Evolutionary conservation across 768 basidiomycete genomes (phyloP).

Genomic region (Galerina marginata): DNA sequence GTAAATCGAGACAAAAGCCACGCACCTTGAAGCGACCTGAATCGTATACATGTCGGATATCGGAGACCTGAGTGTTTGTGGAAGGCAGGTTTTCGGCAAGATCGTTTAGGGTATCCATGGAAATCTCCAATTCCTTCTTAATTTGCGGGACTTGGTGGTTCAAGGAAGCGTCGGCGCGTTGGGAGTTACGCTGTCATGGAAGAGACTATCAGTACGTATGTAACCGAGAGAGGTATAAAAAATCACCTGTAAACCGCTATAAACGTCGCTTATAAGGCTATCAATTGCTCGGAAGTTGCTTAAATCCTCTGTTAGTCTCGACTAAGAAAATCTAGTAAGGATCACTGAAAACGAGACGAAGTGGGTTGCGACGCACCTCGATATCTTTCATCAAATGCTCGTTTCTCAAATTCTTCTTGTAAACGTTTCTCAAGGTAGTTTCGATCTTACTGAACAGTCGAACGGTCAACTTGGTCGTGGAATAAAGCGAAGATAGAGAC

Average conservation of each 20-base stretch:
- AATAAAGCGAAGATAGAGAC: constrained; percentile 9
- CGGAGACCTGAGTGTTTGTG: constrained; percentile 63
- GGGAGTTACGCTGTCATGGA: constrained; percentile 54
- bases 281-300: constrained; percentile 80
- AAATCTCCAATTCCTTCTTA: constrained; percentile 62
- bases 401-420: constrained; percentile 52
- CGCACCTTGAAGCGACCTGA: constrained; percentile 71
- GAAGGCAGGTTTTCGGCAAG: constrained; percentile 65
- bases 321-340: constrained; percentile 40
- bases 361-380: constrained; percentile 44
- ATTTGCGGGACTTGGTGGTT: constrained; percentile 67
- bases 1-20: constrained; percentile 7
- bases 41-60: constrained; percentile 71
- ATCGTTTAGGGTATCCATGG: constrained; percentile 59
- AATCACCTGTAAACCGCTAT: constrained; percentile 62
- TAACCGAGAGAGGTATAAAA: background rate
- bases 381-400: constrained; percentile 67
- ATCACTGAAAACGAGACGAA: background rate
- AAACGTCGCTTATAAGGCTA: constrained; percentile 67
- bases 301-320: constrained; percentile 69
- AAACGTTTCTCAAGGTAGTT: constrained; percentile 48
- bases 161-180: constrained; percentile 63
- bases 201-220: constrained; percentile 1
- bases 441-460: constrained; percentile 48
- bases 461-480: background rate